Percentiles rank a stretch among this genome's conserved stretches.
These are phyloP conservation scores for Colletotrichum tamarilloi DNA, from an alignment of 2,329 filamentous ascomycete genomes.

Conservation along the genomic window DNA sequence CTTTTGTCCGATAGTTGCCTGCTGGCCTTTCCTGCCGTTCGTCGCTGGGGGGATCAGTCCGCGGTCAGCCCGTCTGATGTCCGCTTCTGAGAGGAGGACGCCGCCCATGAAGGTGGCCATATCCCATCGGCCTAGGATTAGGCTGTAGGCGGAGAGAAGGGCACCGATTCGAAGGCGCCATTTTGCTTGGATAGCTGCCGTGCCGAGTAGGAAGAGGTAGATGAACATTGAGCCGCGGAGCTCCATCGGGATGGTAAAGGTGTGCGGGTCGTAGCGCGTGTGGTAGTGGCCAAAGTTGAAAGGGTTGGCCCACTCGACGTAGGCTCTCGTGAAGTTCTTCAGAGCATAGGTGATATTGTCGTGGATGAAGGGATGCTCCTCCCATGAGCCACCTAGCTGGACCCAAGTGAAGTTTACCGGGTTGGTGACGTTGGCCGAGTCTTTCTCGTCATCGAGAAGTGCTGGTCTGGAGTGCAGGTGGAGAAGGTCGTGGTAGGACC, in stretches of 20 bases:
- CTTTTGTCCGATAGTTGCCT: constrained; percentile 18
- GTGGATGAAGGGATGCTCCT: constrained; percentile 53
- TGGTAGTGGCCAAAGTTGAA: constrained; percentile 53
- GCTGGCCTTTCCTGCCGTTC: constrained; percentile 12
- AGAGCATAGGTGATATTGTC: constrained; percentile 51
- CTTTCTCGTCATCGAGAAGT: constrained; percentile 27
- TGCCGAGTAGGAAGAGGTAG: constrained; percentile 53
- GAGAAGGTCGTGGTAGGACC: constrained; percentile 1
- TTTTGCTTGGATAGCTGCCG: constrained; percentile 47
- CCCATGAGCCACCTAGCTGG: constrained; percentile 53
- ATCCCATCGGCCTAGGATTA: constrained; percentile 52
- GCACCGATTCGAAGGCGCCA: constrained; percentile 46
- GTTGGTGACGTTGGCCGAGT: constrained; percentile 51
- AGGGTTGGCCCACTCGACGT: constrained; percentile 53
- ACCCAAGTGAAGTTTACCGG: constrained; percentile 46
- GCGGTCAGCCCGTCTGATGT: constrained; percentile 43
- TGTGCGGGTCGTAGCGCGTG: constrained; percentile 53
- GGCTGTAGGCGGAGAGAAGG: constrained; percentile 46
- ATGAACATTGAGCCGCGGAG: constrained; percentile 53
- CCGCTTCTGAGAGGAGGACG: constrained; percentile 49
- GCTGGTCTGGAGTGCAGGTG: background rate
- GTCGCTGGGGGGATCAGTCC: constrained; percentile 35
- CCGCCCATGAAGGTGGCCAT: constrained; percentile 53
- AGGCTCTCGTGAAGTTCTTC: constrained; percentile 50
- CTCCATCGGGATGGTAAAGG: constrained; percentile 55